Base-by-base conservation (phyloP, 164 flowering plant genomes). In the Dillenia turbinata region DNA sequence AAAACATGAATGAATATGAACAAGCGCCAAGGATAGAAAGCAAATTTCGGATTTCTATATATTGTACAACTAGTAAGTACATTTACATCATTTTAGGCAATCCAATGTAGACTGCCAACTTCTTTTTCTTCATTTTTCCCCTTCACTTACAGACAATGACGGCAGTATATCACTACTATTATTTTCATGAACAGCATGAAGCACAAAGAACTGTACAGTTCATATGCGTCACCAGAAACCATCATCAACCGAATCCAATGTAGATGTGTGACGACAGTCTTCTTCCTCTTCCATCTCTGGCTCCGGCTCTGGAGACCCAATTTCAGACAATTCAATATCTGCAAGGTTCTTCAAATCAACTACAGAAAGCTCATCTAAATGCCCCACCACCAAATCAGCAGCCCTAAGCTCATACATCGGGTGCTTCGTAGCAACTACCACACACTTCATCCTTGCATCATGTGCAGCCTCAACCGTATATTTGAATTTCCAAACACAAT, bases 401-500 rank as follows among this genome's bases (percentile, higher is more conserved):
- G 99, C 99, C 24, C 84, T 83, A 43, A 94, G 90, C 67, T 94
- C 99, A 60, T 91, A 94, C 43, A 82, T 74, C 8, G 96, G 99
- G 60, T 89, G 99, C 75, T 89, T 94, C 75, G 96, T 88, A 15
- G 97, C 96, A 52, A 94, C 92, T 33, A 93, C 99, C 33, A 94
- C 92, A 71, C 99, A 94, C 74, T 91, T 94, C 99, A 94, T 94
- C 19, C 76, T 76, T 1, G 85, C 93, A 81, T 94, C 99, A 67
- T 85, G 99, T 1, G 97, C 97, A 60, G 97, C 99, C 80, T 94
- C 97, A 56, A 94, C 86, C 0, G 93, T 91, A 14, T 77, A 62
- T 91, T 94, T 0, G 99, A 91, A 71, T 86, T 94, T 54, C 99
- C 99, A 77, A 94, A 87, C 66, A 94, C 96, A 66, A 94, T 94